Percentiles rank a stretch among this genome's conserved stretches.
phyloP scores from a whole-genome alignment of 306 rosid species.

The Fagus crenata region DNA sequence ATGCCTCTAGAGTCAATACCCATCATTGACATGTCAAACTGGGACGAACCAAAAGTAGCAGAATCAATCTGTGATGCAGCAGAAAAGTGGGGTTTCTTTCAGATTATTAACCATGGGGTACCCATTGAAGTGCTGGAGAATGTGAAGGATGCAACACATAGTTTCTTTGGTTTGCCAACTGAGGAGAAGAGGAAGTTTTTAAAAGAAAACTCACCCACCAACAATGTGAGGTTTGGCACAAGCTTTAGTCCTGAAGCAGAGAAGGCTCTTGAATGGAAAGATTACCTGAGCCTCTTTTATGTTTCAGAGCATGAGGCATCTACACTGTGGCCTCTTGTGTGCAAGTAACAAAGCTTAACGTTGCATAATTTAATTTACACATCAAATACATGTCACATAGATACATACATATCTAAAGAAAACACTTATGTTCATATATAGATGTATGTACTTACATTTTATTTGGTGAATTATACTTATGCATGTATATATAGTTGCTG shows the following conservation, averaged over 20 bases:
- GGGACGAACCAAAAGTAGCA: conserved; percentile 35
- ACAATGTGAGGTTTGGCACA: conserved; percentile 44
- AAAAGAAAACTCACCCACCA: conserved; percentile 40
- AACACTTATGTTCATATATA: too few species aligned
- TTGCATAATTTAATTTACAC: not conserved
- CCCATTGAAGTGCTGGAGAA: conserved; percentile 42
- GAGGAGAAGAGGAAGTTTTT: conserved; percentile 50
- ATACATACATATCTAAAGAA: too few species aligned
- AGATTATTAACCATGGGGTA: conserved; percentile 57
- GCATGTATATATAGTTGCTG: too few species aligned
- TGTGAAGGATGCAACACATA: conserved; percentile 49
- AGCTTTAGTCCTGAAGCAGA: conserved; percentile 57
- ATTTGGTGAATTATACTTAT: too few species aligned
- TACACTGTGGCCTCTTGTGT: conserved; percentile 50
- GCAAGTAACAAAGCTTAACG: conserved; percentile 38
- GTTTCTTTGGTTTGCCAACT: conserved; percentile 45
- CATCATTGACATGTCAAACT: conserved; percentile 50
- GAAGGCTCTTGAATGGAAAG: conserved; percentile 70
- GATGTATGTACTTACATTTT: too few species aligned
- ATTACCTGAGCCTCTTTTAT: conserved; percentile 57
- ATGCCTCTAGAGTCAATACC: conserved; percentile 41
- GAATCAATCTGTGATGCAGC: conserved; percentile 57
- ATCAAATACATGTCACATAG: not conserved
- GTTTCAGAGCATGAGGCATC: conserved; percentile 56
- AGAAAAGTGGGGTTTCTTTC: conserved; percentile 67